A percentile compares a stretch with the other conserved stretches of the same genome.
Evolutionary conservation across 2,329 filamentous ascomycete species (phyloP).

Genomic region (Sclerotinia glacialis): DNA sequence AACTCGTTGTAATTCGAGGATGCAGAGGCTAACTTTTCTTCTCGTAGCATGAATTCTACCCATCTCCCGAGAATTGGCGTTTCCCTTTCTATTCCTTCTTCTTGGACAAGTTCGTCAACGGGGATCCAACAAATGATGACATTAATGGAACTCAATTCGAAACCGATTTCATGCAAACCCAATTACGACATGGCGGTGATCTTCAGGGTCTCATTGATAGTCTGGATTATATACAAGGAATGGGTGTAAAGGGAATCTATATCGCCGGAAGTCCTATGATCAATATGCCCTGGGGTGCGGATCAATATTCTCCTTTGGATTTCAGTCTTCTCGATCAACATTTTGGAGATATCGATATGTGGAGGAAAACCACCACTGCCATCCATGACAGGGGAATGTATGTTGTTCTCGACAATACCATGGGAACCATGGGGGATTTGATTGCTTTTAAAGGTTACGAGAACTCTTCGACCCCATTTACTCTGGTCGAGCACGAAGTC

Average conservation of each 20-base stretch:
- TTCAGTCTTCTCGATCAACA: conserved; percentile 62
- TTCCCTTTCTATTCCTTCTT: conserved; percentile 65
- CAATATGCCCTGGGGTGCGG: conserved; percentile 62
- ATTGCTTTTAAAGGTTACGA: conserved; percentile 60
- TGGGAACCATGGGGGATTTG: conserved; percentile 59
- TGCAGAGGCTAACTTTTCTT: conserved; percentile 1
- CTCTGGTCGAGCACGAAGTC: conserved; percentile 52
- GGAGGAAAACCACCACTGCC: conserved; percentile 55
- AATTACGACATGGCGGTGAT: conserved; percentile 63
- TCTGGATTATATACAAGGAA: conserved; percentile 62
- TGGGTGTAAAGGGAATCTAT: conserved; percentile 56
- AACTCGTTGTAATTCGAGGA: background rate
- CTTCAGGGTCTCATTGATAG: conserved; percentile 56
- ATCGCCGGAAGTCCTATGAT: conserved; percentile 62
- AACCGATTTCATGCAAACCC: conserved; percentile 57
- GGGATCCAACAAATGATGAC: conserved; percentile 58
- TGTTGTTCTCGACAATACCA: conserved; percentile 62
- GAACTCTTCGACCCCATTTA: conserved; percentile 57
- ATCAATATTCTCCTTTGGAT: conserved; percentile 59
- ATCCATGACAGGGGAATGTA: conserved; percentile 64
- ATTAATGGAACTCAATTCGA: conserved; percentile 60
- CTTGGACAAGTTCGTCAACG: conserved; percentile 62
- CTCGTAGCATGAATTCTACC: conserved; percentile 47
- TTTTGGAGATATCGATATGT: conserved; percentile 56
- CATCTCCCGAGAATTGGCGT: conserved; percentile 61